phyloP scores from a whole-genome alignment of 2,329 filamentous ascomycete genomes.

The Alternaria dauci region DNA sequence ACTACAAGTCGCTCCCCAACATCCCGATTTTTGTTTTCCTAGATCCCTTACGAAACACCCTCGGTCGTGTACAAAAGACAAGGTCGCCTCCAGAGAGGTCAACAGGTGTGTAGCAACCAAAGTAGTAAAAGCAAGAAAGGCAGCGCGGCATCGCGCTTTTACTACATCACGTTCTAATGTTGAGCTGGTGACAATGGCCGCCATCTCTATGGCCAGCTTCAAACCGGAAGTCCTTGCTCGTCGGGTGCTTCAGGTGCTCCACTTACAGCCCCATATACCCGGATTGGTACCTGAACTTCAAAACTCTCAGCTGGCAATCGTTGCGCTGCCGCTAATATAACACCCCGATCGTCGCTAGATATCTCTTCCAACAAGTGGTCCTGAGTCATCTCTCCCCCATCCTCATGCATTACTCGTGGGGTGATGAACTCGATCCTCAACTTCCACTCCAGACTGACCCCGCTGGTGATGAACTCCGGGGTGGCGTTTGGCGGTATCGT shows the following conservation, averaged over 20 bases:
- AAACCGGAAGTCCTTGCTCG: slow-evolving; percentile 46
- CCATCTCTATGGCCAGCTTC: slow-evolving; percentile 13
- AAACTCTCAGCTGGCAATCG: slow-evolving; percentile 86
- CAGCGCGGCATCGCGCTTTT: not conserved
- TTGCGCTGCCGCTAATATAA: slow-evolving; percentile 79
- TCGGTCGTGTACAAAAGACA: slow-evolving; percentile 3
- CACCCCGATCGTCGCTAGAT: slow-evolving; percentile 78
- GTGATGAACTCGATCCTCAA: slow-evolving; percentile 93
- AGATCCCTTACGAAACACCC: not conserved
- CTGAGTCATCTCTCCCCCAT: slow-evolving; percentile 39
- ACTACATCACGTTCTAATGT: not conserved
- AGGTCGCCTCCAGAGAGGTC: not conserved
- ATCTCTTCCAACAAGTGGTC: slow-evolving; percentile 76
- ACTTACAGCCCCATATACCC: slow-evolving; percentile 73
- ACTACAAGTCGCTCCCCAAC: not conserved
- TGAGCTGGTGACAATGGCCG: not conserved
- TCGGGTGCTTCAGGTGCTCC: slow-evolving; percentile 46
- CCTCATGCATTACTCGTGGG: slow-evolving; percentile 60
- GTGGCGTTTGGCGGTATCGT: slow-evolving; percentile 85
- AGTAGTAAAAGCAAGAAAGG: no score
- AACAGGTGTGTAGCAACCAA: not conserved
- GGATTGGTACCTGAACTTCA: slow-evolving; percentile 84
- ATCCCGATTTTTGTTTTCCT: not conserved
- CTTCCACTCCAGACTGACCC: slow-evolving; percentile 87
- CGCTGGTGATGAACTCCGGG: slow-evolving; percentile 90